Conservation (phyloP, 352 stramenopile genomes). For the Globisporangium perplexum region DNA sequence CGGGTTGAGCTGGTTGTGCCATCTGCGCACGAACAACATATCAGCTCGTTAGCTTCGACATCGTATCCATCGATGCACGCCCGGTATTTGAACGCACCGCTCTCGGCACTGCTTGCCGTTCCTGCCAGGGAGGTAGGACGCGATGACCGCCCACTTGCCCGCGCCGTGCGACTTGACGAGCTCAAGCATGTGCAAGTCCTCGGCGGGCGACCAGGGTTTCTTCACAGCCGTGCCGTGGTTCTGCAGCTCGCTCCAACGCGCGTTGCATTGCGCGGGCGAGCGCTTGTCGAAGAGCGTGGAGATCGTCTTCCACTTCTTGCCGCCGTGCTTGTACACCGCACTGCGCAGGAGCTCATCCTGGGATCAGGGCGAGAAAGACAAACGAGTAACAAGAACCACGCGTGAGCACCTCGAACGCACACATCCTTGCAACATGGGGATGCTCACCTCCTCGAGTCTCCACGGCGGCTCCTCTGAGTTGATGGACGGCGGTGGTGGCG, state of each 20-base stretch:
- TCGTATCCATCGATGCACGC: neutral
- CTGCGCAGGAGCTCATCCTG: constrained; percentile 67
- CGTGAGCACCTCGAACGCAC: neutral
- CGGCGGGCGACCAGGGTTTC: constrained; percentile 50
- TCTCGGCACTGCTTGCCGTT: constrained; percentile 89
- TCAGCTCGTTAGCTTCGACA: neutral
- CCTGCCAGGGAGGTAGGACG: constrained; percentile 70
- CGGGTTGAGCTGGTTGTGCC: constrained; percentile 84
- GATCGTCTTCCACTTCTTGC: constrained; percentile 79
- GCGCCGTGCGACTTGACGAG: constrained; percentile 51
- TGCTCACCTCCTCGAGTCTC: neutral
- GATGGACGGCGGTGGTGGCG: neutral
- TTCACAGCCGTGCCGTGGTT: constrained; percentile 56
- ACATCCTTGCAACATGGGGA: neutral
- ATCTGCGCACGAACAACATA: constrained; percentile 27
- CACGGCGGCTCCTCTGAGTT: neutral
- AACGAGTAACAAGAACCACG: neutral
- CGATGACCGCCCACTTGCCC: constrained; percentile 80
- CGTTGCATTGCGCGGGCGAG: constrained; percentile 47
- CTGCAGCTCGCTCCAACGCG: constrained; percentile 69
- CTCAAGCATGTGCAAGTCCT: constrained; percentile 61
- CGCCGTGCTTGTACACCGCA: constrained; percentile 63
- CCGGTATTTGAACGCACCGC: constrained; percentile 21
- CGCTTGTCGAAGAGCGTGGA: constrained; percentile 41
- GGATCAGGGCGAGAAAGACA: neutral